Evolutionary conservation across 2,329 filamentous ascomycete species (phyloP), one percentile per base, ranked within the genome.

Genomic region (Colletotrichum kahawae): DNA sequence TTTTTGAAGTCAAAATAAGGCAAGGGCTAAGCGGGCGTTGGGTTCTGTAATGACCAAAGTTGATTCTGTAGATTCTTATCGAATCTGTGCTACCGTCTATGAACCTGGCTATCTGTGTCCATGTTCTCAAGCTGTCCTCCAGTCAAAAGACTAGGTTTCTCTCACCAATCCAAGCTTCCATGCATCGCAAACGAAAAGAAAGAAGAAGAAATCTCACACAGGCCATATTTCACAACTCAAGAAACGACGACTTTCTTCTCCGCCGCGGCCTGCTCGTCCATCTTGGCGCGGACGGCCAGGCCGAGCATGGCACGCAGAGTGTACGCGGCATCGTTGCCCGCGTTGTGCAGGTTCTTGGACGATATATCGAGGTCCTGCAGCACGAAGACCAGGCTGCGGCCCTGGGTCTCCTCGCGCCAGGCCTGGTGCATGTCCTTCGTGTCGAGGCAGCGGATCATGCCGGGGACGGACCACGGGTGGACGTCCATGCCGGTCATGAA

Each of bases 401-500:
- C 82, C 4, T 93, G 86, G 1, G 81, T 79, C 27, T 90, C 88
- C 16, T 88, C 87, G 36, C 88, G 88, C 80, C 93, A 89, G 16
- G 91, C 89, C 76, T 92, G 91, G 84, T 93, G 94, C 81, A 98
- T 89, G 48, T 86, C 84, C 62, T 92, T 90, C 0, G 95, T 98
- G 81, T 99, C 97, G 38, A 95, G 82, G 4, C 89, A 85, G 73
- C 95, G 93, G 29, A 92, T 75, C 21, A 95, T 85, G 70, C 90
- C 90, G 4, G 84, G 81, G 8, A 89, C 83, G 21, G 86, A 85
- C 76, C 85, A 81, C 4, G 91, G 82, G 70, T 92, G 87, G 81
- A 92, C 94, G 14, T 91, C 91, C 31, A 95, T 81, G 7, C 86
- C 84, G 9, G 87, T 83, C 14, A 91, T 84, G 14, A 86, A 85